These are phyloP conservation scores for Galium porrigens DNA, from an alignment of 305 asterid species.

Conservation along the genomic window DNA sequence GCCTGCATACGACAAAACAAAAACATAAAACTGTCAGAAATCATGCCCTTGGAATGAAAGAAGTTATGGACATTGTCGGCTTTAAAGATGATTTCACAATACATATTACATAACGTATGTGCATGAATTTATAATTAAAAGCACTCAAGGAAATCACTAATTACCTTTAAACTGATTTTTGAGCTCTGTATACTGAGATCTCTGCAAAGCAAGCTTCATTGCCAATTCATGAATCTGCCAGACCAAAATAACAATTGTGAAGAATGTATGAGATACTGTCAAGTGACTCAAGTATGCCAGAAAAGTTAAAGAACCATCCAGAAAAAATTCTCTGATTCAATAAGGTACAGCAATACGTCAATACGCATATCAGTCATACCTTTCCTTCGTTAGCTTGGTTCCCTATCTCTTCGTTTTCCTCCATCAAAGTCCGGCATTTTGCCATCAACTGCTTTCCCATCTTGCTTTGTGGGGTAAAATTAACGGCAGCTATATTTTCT, in stretches of 20 bases:
- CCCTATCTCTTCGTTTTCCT: constrained; percentile 94
- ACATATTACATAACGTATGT: not conserved
- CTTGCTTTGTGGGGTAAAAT: constrained; percentile 90
- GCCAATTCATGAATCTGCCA: constrained; percentile 68
- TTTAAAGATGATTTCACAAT: not conserved
- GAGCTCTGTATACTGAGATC: constrained; percentile 67
- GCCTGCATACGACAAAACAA: constrained; percentile 34
- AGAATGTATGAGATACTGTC: not conserved
- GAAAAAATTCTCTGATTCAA: not conserved
- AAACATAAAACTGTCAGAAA: not conserved
- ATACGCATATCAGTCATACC: constrained; percentile 27
- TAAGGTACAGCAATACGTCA: not conserved
- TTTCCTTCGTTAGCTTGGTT: constrained; percentile 96
- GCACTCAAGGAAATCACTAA: not conserved
- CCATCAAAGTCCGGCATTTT: constrained; percentile 82
- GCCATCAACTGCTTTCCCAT: constrained; percentile 97
- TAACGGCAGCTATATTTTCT: constrained; percentile 77
- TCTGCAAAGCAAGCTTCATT: constrained; percentile 78
- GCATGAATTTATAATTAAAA: not conserved
- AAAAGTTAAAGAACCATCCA: not conserved
- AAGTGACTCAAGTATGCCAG: not conserved
- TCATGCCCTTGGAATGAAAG: not conserved
- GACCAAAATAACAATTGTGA: constrained; percentile 9
- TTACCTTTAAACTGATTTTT: constrained; percentile 64
- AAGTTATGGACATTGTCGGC: not conserved